These are phyloP conservation scores for Tillandsia leiboldiana DNA, from an alignment of 176 grass and related monocot genomes.

Conservation along the genomic window DNA sequence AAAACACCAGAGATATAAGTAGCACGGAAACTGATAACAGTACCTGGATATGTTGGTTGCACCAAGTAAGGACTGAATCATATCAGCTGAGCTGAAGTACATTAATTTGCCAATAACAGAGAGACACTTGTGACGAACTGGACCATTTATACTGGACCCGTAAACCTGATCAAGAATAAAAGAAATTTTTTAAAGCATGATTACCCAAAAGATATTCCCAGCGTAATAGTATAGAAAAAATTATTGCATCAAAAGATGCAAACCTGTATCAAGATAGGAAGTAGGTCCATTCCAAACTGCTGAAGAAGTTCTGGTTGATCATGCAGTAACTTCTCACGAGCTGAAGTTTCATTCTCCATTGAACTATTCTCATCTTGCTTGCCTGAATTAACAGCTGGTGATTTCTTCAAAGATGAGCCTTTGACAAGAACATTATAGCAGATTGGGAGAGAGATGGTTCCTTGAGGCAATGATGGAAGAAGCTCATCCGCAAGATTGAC, in stretches of 20 bases:
- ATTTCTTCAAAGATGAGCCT: conserved; percentile 45
- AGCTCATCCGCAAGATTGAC: conserved; percentile 80
- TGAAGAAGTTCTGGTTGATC: conserved; percentile 86
- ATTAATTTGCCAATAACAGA: conserved; percentile 79
- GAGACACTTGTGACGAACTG: conserved; percentile 71
- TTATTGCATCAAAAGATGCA: not conserved
- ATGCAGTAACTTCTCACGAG: conserved; percentile 59
- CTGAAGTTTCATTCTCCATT: conserved; percentile 37
- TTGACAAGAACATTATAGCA: conserved; percentile 41
- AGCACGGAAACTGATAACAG: not conserved
- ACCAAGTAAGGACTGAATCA: conserved; percentile 61
- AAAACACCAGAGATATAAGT: not conserved
- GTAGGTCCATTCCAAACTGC: conserved; percentile 78
- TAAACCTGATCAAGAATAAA: conserved; percentile 47
- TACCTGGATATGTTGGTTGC: conserved; percentile 88
- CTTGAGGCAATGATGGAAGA: conserved; percentile 62
- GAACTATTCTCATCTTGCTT: conserved; percentile 38
- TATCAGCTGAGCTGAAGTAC: conserved; percentile 76
- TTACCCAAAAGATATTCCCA: conserved; percentile 8
- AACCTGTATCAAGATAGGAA: conserved; percentile 77
- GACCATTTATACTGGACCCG: conserved; percentile 62
- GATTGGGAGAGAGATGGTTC: conserved; percentile 58
- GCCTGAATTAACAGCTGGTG: conserved; percentile 17
- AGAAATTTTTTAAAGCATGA: not conserved
- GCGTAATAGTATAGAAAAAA: conserved; percentile 8